Conservation (phyloP, 2,329 filamentous ascomycete species). For the Magnaporthiopsis incrustans region DNA sequence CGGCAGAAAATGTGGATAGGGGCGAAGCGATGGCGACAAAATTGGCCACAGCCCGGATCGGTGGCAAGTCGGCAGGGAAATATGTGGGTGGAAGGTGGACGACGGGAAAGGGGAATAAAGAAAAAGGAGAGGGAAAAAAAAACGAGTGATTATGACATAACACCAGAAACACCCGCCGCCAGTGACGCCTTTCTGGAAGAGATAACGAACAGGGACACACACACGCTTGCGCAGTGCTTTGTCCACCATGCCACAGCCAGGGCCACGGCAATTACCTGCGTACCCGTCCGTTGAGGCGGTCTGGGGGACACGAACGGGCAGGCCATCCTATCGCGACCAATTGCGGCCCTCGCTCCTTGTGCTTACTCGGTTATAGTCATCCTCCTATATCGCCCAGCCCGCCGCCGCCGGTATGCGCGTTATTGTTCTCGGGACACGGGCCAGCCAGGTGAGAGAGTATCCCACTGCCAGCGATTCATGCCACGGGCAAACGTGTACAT, state of each 20-base stretch:
- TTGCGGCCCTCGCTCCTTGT: neutral
- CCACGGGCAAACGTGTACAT: too few species aligned
- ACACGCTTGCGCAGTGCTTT: neutral
- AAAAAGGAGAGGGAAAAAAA: neutral
- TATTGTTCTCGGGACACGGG: neutral
- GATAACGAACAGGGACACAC: neutral
- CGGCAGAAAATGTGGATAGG: neutral
- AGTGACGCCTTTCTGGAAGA: constrained; percentile 4
- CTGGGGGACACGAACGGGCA: neutral
- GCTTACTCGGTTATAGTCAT: neutral
- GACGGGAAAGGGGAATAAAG: neutral
- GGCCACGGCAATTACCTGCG: neutral
- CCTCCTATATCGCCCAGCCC: neutral
- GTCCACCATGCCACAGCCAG: neutral
- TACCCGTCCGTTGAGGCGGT: neutral
- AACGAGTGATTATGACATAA: constrained; percentile 6
- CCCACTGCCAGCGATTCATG: neutral
- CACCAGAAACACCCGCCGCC: neutral
- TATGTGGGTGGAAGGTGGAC: neutral
- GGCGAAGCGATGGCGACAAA: neutral
- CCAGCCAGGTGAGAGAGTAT: neutral
- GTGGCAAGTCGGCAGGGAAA: neutral
- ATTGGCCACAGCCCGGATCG: neutral
- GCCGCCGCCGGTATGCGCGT: too few species aligned
- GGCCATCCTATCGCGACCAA: neutral